Conservation (phyloP, 148 eudicot species). For the Camellia sinensis region DNA sequence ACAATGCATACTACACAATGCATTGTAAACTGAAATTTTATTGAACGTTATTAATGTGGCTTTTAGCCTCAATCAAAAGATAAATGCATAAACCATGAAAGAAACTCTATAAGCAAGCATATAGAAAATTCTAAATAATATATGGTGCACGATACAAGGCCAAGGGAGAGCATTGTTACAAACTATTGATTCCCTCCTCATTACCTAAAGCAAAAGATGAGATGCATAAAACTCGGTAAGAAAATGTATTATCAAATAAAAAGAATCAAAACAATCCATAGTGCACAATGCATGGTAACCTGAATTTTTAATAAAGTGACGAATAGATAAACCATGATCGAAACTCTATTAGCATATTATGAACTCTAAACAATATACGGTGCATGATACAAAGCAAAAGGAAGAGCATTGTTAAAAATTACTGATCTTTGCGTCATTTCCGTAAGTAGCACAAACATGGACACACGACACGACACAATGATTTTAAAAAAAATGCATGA, state of each 20-base stretch:
- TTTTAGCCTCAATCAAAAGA: neutral
- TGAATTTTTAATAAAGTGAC: neutral
- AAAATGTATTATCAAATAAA: slow-evolving; percentile 4
- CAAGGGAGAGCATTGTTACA: too few species aligned
- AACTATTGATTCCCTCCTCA: slow-evolving; percentile 50
- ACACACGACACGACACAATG: too few species aligned
- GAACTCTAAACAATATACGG: neutral
- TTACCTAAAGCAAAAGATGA: slow-evolving; percentile 63
- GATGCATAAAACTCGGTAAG: slow-evolving; percentile 55
- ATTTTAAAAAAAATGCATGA: too few species aligned
- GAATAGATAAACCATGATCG: neutral
- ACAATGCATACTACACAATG: neutral
- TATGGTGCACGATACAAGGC: too few species aligned
- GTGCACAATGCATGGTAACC: neutral
- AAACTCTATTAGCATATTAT: neutral
- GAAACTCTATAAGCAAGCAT: too few species aligned
- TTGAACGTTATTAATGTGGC: neutral
- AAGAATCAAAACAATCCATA: neutral
- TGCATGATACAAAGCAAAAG: slow-evolving; percentile 2
- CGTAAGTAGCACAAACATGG: neutral
- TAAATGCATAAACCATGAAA: too few species aligned
- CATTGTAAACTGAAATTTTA: neutral
- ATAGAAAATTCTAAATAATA: too few species aligned
- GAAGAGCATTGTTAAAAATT: neutral
- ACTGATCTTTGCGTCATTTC: slow-evolving; percentile 57